Base-by-base conservation (phyloP, 2,329 filamentous ascomycete genomes). In the Aspergillus clavatus region DNA sequence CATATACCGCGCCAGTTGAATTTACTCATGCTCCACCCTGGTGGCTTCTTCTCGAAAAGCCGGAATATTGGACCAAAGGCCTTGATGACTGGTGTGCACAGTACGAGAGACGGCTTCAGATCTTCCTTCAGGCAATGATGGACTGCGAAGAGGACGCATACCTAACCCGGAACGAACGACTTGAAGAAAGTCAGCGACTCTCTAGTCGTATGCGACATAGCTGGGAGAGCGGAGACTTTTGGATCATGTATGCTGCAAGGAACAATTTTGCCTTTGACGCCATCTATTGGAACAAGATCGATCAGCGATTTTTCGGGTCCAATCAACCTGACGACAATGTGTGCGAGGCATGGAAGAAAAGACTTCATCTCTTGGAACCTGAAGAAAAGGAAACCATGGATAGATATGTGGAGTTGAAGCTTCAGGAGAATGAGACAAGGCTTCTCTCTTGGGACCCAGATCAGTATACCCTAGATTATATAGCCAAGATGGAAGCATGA, bases 41-140 rank as follows among this genome's bases (percentile, higher is more conserved):
- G 54, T 61, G 59, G 59, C 51, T 60, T 5, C 42, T 61, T 2
- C 21, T 60, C 7, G 48, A 55, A 35, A 35, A 51, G 22, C 55
- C 57, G 0, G 57, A 60, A 28, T 51, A 52, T 23, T 60, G 56
- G 57, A 31, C 51, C 16, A 12, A 33, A 2, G 50, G 52, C 1
- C 38, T 60, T 8, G 46, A 55, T 0, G 51, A 45, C 33, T 61
- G 55, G 57, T 39, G 16, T 4, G 26, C 10, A 7, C 36, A 38
- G n/a, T 59, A 43, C 45, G 46, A 55, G 3, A 6, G 16, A 19
- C 43, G 45, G 8, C 48, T 60, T 2, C 6, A 45, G 8, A 52
- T 46, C 3, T 60, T 56, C 42, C 28, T 60, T 1, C 42, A 35
- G 18, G 54, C 33, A 1, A 21, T 57, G 12, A n/a, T 7, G 2